phyloP scores from a whole-genome alignment of 2,329 filamentous ascomycete genomes.

The Lachnellula cervina region DNA sequence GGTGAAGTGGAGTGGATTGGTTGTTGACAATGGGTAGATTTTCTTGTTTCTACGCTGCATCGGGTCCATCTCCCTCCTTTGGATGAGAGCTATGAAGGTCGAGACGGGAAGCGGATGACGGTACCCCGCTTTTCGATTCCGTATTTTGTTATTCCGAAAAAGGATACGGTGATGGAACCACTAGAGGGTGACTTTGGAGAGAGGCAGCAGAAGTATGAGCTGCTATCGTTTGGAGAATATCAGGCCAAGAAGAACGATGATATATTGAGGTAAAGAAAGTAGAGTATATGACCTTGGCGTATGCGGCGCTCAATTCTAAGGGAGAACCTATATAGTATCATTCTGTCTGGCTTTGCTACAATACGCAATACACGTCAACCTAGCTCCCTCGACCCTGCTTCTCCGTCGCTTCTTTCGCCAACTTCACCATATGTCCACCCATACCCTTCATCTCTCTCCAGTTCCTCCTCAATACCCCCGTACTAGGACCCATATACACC shows the following conservation, averaged over 20 bases:
- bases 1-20: constrained; percentile 31
- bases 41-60: constrained; percentile 22
- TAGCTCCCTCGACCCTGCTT: not conserved
- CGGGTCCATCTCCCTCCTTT: constrained; percentile 10
- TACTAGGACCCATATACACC: constrained; percentile 21
- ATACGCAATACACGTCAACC: not conserved
- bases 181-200: not conserved
- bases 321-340: too few species aligned
- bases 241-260: not conserved
- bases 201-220: not conserved
- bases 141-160: constrained; percentile 11
- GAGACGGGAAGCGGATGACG: constrained; percentile 5
- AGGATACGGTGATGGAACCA: constrained; percentile 3
- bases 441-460: constrained; percentile 18
- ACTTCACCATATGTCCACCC: not conserved
- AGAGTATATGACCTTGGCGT: not conserved
- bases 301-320: not conserved
- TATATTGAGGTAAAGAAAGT: not conserved
- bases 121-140: constrained; percentile 12
- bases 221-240: not conserved
- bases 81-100: not conserved
- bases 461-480: constrained; percentile 14
- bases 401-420: not conserved
- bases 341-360: not conserved
- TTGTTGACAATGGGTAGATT: constrained; percentile 29